These are phyloP conservation scores for Nakazawaea populi DNA, from an alignment of 805 yeast species.

Conservation along the genomic window DNA sequence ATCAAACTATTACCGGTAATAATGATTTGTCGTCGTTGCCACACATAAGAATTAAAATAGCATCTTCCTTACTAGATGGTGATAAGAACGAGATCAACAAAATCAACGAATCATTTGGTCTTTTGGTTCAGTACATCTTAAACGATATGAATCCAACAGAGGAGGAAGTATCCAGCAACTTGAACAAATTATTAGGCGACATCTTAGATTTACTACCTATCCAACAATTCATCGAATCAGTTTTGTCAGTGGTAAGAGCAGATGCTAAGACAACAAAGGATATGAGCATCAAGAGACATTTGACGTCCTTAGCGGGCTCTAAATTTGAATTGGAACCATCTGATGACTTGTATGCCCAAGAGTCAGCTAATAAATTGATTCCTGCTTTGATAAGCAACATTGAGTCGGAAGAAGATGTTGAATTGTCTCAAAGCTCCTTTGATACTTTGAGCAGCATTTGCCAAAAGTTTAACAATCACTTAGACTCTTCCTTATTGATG, in stretches of 20 bases:
- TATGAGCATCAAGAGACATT: slow-evolving; percentile 49
- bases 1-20: slow-evolving; percentile 39
- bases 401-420: slow-evolving; percentile 30
- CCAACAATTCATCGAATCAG: slow-evolving; percentile 60
- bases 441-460: slow-evolving; percentile 62
- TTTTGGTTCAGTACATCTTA: slow-evolving; percentile 28
- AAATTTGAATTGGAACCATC: slow-evolving; percentile 67
- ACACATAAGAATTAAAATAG: slow-evolving; percentile 34
- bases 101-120: slow-evolving; percentile 20
- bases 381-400: slow-evolving; percentile 41
- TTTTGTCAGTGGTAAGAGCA: slow-evolving; percentile 31
- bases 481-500: slow-evolving; percentile 41
- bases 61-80: slow-evolving; percentile 24
- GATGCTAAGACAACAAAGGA: slow-evolving; percentile 24
- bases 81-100: slow-evolving; percentile 16
- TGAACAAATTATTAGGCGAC: slow-evolving; percentile 55
- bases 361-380: slow-evolving; percentile 47
- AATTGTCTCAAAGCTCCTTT: slow-evolving; percentile 61
- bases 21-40: slow-evolving; percentile 34
- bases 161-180: slow-evolving; percentile 31
- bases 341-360: slow-evolving; percentile 40
- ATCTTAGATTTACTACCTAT: slow-evolving; percentile 72
- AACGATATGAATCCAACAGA: slow-evolving; percentile 31
- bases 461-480: slow-evolving; percentile 50
- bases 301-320: slow-evolving; percentile 54